Base-by-base conservation (phyloP, 305 asterid genomes). In the Plantago coronopus region DNA sequence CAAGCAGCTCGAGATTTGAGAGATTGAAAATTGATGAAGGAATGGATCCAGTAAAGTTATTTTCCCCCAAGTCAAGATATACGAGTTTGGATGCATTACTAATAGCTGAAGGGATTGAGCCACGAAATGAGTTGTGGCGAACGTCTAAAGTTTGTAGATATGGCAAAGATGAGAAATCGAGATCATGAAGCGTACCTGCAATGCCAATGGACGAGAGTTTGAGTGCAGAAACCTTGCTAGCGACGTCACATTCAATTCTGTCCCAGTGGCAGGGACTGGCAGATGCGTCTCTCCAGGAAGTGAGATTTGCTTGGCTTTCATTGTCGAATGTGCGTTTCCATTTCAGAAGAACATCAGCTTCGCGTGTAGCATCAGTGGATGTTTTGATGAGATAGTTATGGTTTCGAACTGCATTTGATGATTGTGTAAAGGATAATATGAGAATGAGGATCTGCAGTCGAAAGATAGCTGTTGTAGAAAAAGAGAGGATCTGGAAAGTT, bases 261-360 rank as follows among this genome's bases (percentile, higher is more conserved):
- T 13, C 15, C 78, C 78, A 76, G 1, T 49, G 48, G 58, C 78
- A 73, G 15, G 67, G 48, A 14, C 44, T 62, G 4, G 7, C 7
- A 17, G 38, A 17, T 42, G 8, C 22, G 1, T 56, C 7, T 12
- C 8, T 20, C 82, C 79, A 74, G 11, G 73, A 70, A 16, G 66
- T 23, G 4, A 77, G 46, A 14, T 50, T 50, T 8, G 68, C 22
- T 44, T 48, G 77, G 29, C 53, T 60, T 63, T 65, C 12, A 25
- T 42, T 44, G 18, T 73, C 77, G 31, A 76, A 72, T 48, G 72
- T 66, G n/a, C 48, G 21, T 43, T 76, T 76, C 81, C 81, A 72
- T 45, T 46, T 38, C 38, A 69, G 59, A 8, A 72, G 55, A 17
- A 70, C 64, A 42, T 21, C 38, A 25, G 50, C 74, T 57, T 57